These are phyloP conservation scores for Pseudozyma sp. DNA, from an alignment of 1,284 basidiomycete species.

Conservation along the genomic window DNA sequence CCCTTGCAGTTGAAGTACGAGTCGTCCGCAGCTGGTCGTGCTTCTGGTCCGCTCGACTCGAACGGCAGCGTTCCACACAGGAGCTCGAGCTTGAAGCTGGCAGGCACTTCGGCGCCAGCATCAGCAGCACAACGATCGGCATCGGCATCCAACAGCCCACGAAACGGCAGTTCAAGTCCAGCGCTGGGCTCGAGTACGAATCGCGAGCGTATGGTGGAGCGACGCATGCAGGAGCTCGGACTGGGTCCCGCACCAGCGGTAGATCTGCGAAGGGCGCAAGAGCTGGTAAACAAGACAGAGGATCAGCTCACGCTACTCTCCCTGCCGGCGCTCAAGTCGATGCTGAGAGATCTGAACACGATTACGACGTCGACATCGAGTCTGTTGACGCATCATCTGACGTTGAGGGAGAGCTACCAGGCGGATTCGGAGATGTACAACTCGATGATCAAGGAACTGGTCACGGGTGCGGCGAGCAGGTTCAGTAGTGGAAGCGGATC, in stretches of 20 bases:
- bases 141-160: conserved; percentile 43
- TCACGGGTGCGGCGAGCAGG: conserved; percentile 59
- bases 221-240: conserved; percentile 56
- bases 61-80: conserved; percentile 13
- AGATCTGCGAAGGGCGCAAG: conserved; percentile 52
- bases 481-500: conserved; percentile 28
- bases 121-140: conserved; percentile 27
- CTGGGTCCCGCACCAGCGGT: conserved; percentile 45
- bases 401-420: conserved; percentile 58
- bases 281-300: conserved; percentile 49
- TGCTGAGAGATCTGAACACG: conserved; percentile 54
- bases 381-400: conserved; percentile 63
- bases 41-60: conserved; percentile 3
- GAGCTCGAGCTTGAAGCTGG: conserved; percentile 31
- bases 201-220: conserved; percentile 50
- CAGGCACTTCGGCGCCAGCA: conserved; percentile 8
- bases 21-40: conserved; percentile 10
- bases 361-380: conserved; percentile 56
- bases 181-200: conserved; percentile 38
- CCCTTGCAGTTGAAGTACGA: conserved; percentile 59
- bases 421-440: conserved; percentile 66
- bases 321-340: conserved; percentile 57
- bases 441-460: conserved; percentile 65
- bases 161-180: conserved; percentile 38
- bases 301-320: conserved; percentile 62